Conservation (phyloP, 2,329 filamentous ascomycete species). For the Salinomyces thailandicus region DNA sequence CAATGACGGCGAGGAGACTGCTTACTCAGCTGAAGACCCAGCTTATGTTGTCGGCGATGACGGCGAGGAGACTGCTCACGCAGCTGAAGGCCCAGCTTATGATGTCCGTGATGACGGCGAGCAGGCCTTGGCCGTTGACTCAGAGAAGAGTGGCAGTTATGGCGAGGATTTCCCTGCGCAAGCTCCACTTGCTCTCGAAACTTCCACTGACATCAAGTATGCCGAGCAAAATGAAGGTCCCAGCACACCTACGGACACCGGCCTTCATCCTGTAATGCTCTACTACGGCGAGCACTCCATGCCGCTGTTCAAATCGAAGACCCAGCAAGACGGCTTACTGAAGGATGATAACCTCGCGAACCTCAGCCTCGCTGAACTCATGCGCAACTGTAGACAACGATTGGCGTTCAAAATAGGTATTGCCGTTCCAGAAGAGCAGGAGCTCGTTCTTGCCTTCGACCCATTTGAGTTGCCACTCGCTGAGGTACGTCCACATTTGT, state of each 20-base stretch:
- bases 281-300: slow-evolving; percentile 47
- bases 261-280: slow-evolving; percentile 41
- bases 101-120: neutral
- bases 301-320: slow-evolving; percentile 47
- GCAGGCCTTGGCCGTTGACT: too few relatives aligned
- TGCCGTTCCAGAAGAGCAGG: slow-evolving; percentile 46
- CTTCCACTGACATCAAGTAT: neutral
- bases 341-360: slow-evolving; percentile 46
- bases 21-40: neutral
- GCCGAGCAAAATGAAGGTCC: slow-evolving; percentile 14
- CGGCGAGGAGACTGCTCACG: neutral
- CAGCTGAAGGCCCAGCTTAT: neutral
- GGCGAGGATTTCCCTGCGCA: neutral
- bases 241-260: slow-evolving; percentile 26
- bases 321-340: slow-evolving; percentile 45
- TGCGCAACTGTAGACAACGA: slow-evolving; percentile 35
- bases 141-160: neutral
- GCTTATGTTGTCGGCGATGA: neutral
- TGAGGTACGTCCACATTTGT: slow-evolving; percentile 40
- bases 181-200: slow-evolving; percentile 4
- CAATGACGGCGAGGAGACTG: neutral
- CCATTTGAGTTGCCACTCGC: slow-evolving; percentile 45
- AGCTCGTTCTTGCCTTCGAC: slow-evolving; percentile 47
- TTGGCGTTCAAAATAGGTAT: slow-evolving; percentile 44
- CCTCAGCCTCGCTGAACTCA: slow-evolving; percentile 44